A percentile compares a stretch with the other conserved stretches of the same genome.
Conservation (phyloP, 2,329 filamentous ascomycete genomes). For the Phyllosticta citriasiana region DNA sequence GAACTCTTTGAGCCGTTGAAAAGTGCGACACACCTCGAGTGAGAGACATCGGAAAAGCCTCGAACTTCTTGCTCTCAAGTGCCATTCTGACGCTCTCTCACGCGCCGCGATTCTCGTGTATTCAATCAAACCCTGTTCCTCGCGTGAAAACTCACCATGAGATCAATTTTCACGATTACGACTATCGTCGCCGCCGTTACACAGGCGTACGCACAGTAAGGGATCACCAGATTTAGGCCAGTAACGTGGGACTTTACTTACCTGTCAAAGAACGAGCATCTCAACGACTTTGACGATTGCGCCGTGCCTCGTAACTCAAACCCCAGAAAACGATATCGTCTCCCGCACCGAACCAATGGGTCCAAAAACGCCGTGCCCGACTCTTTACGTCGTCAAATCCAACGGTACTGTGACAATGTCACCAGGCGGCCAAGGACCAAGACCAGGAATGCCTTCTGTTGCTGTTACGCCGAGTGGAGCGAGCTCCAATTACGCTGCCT, state of each 20-base stretch:
- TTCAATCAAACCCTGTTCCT: neutral
- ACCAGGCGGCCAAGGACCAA: neutral
- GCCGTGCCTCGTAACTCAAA: neutral
- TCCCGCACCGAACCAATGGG: neutral
- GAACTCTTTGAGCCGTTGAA: too few species aligned
- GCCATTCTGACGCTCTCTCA: neutral
- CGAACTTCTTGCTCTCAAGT: neutral
- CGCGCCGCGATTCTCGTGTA: neutral
- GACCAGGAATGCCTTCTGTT: neutral
- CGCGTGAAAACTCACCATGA: neutral
- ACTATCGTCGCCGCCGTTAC: neutral
- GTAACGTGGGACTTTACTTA: neutral
- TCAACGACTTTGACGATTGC: conserved; percentile 1
- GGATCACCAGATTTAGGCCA: too few species aligned
- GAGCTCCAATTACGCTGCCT: neutral
- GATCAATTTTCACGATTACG: neutral
- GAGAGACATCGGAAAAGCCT: too few species aligned
- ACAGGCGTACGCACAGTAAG: conserved; percentile 3
- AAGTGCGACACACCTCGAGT: too few species aligned
- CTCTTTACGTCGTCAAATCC: conserved; percentile 1
- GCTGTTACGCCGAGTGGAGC: neutral
- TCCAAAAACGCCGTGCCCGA: neutral
- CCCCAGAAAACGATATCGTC: neutral
- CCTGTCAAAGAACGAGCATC: neutral
- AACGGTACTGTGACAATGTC: conserved; percentile 6